Conservation (phyloP, 2,329 filamentous ascomycete species). For the Talaromyces albobiverticillius region DNA sequence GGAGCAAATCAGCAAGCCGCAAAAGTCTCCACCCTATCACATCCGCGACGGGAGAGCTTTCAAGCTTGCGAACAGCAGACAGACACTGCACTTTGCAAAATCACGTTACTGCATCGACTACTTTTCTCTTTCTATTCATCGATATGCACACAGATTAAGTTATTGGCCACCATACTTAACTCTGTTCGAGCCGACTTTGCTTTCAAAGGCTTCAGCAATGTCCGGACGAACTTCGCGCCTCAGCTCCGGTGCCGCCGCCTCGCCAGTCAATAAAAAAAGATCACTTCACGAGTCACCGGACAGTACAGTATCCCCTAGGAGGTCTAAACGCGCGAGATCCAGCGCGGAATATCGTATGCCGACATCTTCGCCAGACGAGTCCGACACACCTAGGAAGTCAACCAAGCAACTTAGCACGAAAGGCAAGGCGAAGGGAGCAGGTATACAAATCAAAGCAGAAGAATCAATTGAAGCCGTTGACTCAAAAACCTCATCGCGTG, state of each 20-base stretch:
- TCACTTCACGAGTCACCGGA: background rate
- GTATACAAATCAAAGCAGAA: constrained; percentile 7
- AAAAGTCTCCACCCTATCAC: background rate
- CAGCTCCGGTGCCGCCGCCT: background rate
- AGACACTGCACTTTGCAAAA: background rate
- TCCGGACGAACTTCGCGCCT: constrained; percentile 4
- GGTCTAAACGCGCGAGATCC: constrained; percentile 13
- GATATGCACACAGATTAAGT: background rate
- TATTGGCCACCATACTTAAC: background rate
- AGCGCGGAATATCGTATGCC: background rate
- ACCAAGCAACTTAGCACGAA: constrained; percentile 1
- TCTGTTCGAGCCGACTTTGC: background rate
- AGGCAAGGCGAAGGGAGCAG: background rate
- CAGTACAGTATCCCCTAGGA: constrained; percentile 10
- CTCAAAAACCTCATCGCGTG: background rate
- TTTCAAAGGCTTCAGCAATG: constrained; percentile 2
- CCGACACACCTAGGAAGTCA: background rate
- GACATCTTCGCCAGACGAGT: background rate
- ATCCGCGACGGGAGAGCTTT: background rate
- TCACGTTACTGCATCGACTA: background rate
- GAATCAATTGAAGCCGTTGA: background rate
- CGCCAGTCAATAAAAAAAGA: constrained; percentile 12
- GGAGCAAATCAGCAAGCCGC: background rate
- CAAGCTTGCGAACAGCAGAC: background rate
- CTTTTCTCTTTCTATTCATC: background rate